phyloP scores from a whole-genome alignment of 306 rosid species.

The Quercus aquifolioides region DNA sequence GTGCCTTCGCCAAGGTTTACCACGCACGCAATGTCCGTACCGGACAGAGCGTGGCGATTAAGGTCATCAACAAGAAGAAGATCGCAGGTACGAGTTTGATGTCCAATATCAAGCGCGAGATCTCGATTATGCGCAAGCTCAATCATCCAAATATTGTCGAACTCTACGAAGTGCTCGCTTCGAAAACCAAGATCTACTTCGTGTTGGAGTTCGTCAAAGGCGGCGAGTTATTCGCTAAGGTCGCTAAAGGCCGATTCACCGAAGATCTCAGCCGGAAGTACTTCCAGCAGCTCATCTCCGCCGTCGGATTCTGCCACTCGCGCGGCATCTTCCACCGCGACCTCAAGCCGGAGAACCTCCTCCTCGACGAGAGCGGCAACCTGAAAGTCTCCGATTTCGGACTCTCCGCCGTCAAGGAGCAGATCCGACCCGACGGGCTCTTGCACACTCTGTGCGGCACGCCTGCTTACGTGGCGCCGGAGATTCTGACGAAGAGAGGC shows the following conservation, averaged over 20 bases:
- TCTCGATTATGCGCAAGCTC: constrained; percentile 60
- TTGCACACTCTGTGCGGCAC: constrained; percentile 80
- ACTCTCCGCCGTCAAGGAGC: constrained; percentile 55
- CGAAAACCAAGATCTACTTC: constrained; percentile 65
- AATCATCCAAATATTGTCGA: constrained; percentile 57
- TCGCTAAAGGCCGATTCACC: constrained; percentile 45
- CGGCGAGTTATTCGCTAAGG: constrained; percentile 55
- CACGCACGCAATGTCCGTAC: constrained; percentile 47
- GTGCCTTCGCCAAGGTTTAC: constrained; percentile 79
- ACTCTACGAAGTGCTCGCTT: constrained; percentile 67
- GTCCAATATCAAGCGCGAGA: constrained; percentile 61
- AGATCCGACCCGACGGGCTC: constrained; percentile 55
- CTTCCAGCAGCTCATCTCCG: constrained; percentile 66
- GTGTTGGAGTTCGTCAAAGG: constrained; percentile 66
- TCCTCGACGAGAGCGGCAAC: constrained; percentile 49
- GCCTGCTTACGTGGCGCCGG: constrained; percentile 88
- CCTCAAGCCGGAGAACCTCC: constrained; percentile 63
- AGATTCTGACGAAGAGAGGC: constrained; percentile 62
- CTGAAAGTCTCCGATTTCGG: constrained; percentile 74
- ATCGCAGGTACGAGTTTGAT: constrained; percentile 21
- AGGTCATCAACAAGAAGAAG: constrained; percentile 66
- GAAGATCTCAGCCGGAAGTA: constrained; percentile 47
- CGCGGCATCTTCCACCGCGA: constrained; percentile 77
- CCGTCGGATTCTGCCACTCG: constrained; percentile 66
- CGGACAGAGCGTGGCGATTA: constrained; percentile 61